Evolutionary conservation across 139 green algal species (phyloP).

Genomic region (Asterochloris erici): DNA sequence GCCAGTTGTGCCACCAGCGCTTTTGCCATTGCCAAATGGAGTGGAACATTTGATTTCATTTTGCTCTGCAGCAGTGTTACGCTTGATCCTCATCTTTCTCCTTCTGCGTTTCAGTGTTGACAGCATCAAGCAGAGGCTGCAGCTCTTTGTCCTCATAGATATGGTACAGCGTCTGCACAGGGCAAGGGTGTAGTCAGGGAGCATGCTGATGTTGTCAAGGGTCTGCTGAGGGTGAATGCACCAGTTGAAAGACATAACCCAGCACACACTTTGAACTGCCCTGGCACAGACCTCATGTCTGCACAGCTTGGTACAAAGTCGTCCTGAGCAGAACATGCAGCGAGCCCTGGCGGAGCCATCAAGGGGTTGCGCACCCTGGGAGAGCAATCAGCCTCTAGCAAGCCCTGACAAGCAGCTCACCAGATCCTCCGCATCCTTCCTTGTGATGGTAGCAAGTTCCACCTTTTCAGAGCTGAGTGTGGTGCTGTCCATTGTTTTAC

Average conservation of each 20-base stretch:
- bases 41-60: too few species aligned
- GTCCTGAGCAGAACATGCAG: neutral
- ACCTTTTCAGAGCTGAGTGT: slow-evolving; percentile 90
- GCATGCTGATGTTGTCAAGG: neutral
- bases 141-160: slow-evolving; percentile 74
- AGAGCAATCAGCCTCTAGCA: neutral
- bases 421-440: slow-evolving; percentile 49
- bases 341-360: neutral
- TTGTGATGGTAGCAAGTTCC: slow-evolving; percentile 84
- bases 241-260: neutral
- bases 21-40: too few species aligned
- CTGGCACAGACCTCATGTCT: neutral
- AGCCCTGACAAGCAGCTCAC: slow-evolving; percentile 22
- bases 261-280: neutral
- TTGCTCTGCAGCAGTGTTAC: too few species aligned
- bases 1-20: too few species aligned
- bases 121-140: slow-evolving; percentile 69
- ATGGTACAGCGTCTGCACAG: slow-evolving; percentile 57
- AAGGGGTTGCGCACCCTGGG: neutral
- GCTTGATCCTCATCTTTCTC: slow-evolving; percentile 47
- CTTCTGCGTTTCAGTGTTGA: slow-evolving; percentile 63
- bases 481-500: slow-evolving; percentile 96
- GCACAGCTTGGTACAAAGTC: neutral
- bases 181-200: neutral
- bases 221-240: neutral